A percentile compares a stretch with the other conserved stretches of the same genome.
These are phyloP conservation scores for Ascochyta rabiei DNA, from an alignment of 2,329 filamentous ascomycete genomes.

Conservation along the genomic window DNA sequence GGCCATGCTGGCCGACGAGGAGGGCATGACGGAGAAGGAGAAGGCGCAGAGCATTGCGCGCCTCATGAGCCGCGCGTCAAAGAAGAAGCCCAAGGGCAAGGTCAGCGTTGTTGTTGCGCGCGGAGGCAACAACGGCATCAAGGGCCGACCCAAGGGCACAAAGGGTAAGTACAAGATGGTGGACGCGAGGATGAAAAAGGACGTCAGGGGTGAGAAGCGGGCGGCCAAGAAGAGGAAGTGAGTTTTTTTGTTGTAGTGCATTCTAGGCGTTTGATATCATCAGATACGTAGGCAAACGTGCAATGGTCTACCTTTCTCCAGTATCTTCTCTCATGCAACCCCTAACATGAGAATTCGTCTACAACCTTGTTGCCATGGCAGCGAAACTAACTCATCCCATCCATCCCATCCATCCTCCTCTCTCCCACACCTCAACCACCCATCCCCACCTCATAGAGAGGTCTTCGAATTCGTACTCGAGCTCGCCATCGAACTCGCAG, in stretches of 20 bases:
- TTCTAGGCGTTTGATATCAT: not conserved
- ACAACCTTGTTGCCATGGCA: too few species aligned
- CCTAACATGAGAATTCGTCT: too few species aligned
- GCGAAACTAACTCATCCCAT: too few species aligned
- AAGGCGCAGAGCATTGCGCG: slow-evolving; percentile 85
- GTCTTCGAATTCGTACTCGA: too few species aligned
- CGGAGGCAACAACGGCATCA: slow-evolving; percentile 82
- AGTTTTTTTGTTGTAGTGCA: not conserved
- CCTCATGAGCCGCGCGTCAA: slow-evolving; percentile 79
- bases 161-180: slow-evolving; percentile 99
- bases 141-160: slow-evolving; percentile 85
- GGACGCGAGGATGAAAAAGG: slow-evolving; percentile 94
- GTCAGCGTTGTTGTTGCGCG: slow-evolving; percentile 89
- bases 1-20: slow-evolving; percentile 85
- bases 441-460: too few species aligned
- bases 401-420: too few species aligned
- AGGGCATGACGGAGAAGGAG: slow-evolving; percentile 93
- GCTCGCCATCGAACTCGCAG: too few species aligned
- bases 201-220: slow-evolving; percentile 85
- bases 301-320: not conserved
- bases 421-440: too few species aligned
- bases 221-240: slow-evolving; percentile 72
- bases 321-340: not conserved
- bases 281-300: not conserved
- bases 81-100: slow-evolving; percentile 83